These are phyloP conservation scores for Maudiozyma turicensis DNA, from an alignment of 805 yeast genomes.

Conservation along the genomic window DNA sequence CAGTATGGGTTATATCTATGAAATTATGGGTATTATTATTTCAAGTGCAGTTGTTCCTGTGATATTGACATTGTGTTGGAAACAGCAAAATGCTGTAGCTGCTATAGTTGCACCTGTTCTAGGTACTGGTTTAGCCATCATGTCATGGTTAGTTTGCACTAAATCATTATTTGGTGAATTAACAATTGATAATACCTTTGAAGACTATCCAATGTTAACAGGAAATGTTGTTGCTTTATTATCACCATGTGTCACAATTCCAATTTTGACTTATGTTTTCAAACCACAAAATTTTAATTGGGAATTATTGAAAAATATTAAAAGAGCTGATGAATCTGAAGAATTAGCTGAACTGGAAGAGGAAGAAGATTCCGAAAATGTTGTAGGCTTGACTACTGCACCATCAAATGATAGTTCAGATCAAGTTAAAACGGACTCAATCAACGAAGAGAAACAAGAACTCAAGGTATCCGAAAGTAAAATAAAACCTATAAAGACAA, in stretches of 20 bases:
- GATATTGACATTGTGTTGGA: conserved; percentile 54
- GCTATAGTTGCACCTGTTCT: conserved; percentile 69
- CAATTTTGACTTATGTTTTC: conserved; percentile 53
- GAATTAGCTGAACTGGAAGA: conserved; percentile 35
- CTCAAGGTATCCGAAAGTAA: conserved; percentile 10
- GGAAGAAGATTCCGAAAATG: conserved; percentile 9
- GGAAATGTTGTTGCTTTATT: conserved; percentile 80
- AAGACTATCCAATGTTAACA: conserved; percentile 79
- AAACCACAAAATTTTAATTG: conserved; percentile 71
- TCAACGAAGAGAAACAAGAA: conserved; percentile 1
- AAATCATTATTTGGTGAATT: conserved; percentile 35
- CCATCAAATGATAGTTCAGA: conserved; percentile 9
- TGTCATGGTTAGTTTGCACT: conserved; percentile 53
- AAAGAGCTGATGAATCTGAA: conserved; percentile 61
- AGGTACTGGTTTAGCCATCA: conserved; percentile 65
- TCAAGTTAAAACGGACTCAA: conserved; percentile 1
- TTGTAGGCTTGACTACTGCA: conserved; percentile 5
- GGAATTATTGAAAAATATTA: conserved; percentile 48
- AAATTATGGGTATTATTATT: conserved; percentile 82
- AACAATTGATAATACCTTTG: conserved; percentile 53
- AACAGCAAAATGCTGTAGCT: conserved; percentile 55
- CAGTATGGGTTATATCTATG: conserved; percentile 79
- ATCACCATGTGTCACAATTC: conserved; percentile 59
- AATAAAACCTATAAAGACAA: conserved; percentile 25
- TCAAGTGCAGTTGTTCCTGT: conserved; percentile 81